Percentiles rank a stretch among this genome's conserved stretches.
Conservation (phyloP, 352 stramenopile genomes). For the Phytopythium boreale region DNA sequence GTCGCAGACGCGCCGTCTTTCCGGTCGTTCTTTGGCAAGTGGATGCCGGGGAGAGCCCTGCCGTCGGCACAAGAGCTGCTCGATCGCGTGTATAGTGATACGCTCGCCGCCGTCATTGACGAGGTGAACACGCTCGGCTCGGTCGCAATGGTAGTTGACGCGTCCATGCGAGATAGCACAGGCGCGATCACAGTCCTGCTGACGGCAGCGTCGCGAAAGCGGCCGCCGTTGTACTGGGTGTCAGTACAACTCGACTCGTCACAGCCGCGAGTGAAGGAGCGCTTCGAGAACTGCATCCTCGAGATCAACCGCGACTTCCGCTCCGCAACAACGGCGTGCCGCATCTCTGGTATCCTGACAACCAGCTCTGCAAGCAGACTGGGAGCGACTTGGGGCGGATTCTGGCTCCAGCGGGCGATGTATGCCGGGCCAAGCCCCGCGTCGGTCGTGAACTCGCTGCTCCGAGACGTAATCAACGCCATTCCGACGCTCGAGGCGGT, state of each 20-base stretch:
- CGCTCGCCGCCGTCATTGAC: not conserved
- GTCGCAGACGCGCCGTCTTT: not conserved
- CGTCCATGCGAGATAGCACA: not conserved
- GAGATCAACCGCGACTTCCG: not conserved
- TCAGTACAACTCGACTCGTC: not conserved
- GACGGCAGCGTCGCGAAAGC: not conserved
- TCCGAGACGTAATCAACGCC: not conserved
- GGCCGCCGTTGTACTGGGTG: not conserved
- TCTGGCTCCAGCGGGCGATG: not conserved
- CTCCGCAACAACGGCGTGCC: not conserved
- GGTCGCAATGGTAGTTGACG: not conserved
- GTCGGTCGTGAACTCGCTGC: not conserved
- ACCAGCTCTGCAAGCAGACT: not conserved
- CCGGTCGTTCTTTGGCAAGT: not conserved
- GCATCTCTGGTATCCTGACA: not conserved
- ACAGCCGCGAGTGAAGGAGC: not conserved
- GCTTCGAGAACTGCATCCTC: not conserved
- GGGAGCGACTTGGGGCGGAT: not conserved
- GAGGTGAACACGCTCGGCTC: not conserved
- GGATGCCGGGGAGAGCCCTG: not conserved
- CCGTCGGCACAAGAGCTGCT: not conserved
- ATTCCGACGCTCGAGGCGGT: not conserved
- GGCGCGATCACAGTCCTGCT: not conserved
- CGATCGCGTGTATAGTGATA: not conserved
- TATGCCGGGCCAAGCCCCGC: not conserved